Evolutionary conservation across 345 rosid species (phyloP).

Genomic region (Diplotaxis tenuifolia): DNA sequence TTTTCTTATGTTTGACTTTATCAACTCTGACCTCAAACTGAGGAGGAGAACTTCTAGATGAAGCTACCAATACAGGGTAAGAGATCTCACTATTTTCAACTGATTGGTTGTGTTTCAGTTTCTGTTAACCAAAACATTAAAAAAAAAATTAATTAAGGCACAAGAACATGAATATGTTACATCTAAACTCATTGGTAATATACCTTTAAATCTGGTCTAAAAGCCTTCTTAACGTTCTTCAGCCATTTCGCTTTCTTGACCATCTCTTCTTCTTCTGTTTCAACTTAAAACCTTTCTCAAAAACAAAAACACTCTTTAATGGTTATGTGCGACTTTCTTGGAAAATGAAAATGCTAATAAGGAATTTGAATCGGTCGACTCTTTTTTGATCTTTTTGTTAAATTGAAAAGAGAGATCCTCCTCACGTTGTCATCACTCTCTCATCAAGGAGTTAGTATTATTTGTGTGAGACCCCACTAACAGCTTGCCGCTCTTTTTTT

Average conservation of each 20-base stretch:
- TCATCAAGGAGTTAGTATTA: not conserved
- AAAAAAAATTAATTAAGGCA: not conserved
- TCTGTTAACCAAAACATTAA: not conserved
- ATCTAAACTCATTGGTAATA: not conserved
- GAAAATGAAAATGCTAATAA: not conserved
- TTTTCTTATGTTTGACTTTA: constrained; percentile 39
- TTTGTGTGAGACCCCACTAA: not conserved
- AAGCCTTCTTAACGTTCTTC: constrained; percentile 75
- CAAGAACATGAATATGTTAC: not conserved
- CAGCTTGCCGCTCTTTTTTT: not conserved
- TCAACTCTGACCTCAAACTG: constrained; percentile 50
- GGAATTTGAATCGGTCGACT: not conserved
- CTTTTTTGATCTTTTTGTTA: not conserved
- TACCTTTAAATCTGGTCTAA: constrained; percentile 61
- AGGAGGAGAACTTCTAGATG: constrained; percentile 40
- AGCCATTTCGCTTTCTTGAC: constrained; percentile 93
- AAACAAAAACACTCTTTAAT: not conserved
- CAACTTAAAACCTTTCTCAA: not conserved
- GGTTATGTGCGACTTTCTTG: not conserved
- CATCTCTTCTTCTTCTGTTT: constrained; percentile 50
- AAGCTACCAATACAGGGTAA: constrained; percentile 43
- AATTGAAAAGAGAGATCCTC: not conserved
- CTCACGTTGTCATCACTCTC: not conserved
- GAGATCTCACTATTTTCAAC: constrained; percentile 42
- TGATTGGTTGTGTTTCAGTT: constrained; percentile 28